Evolutionary conservation across 768 basidiomycete genomes (phyloP).

Genomic region (Phaeolepiota aurea): DNA sequence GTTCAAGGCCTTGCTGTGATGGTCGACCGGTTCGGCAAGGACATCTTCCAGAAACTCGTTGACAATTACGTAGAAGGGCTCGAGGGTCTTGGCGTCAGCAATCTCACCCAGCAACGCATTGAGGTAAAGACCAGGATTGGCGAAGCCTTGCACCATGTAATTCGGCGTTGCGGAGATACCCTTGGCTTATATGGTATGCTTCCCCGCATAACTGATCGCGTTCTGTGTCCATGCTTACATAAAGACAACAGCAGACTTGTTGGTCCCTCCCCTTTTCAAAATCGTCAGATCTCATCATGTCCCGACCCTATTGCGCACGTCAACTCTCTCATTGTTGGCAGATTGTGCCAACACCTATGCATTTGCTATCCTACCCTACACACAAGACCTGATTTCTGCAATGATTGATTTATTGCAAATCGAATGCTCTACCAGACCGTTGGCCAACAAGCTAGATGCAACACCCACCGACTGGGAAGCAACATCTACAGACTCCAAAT

Average conservation of each 20-base stretch:
- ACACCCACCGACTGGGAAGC: conserved; percentile 1
- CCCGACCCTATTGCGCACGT: conserved; percentile 67
- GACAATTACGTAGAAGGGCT: conserved; percentile 52
- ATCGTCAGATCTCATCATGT: conserved; percentile 50
- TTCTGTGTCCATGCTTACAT: conserved; percentile 5
- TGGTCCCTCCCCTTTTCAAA: conserved; percentile 67
- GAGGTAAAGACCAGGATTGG: conserved; percentile 73
- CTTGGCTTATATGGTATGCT: conserved; percentile 59
- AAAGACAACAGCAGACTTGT: conserved; percentile 46
- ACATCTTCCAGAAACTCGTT: conserved; percentile 62
- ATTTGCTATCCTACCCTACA: conserved; percentile 55
- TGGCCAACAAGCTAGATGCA: conserved; percentile 7
- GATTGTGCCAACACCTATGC: conserved; percentile 61
- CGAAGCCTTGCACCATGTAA: conserved; percentile 76
- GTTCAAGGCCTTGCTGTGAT: conserved; percentile 86
- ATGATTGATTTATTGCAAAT: conserved; percentile 75
- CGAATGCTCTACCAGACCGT: conserved; percentile 37
- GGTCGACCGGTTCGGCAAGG: conserved; percentile 69
- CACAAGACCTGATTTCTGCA: conserved; percentile 49
- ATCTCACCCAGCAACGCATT: conserved; percentile 51
- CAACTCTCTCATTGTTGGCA: conserved; percentile 55
- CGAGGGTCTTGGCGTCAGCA: conserved; percentile 38
- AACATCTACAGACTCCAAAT: conserved; percentile 36
- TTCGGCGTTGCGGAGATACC: conserved; percentile 63
- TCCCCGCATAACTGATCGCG: neutral